Percentiles rank a stretch among this genome's conserved stretches.
Evolutionary conservation across 257 asterid species (phyloP).

Genomic region (Ophiorrhiza pumila): DNA sequence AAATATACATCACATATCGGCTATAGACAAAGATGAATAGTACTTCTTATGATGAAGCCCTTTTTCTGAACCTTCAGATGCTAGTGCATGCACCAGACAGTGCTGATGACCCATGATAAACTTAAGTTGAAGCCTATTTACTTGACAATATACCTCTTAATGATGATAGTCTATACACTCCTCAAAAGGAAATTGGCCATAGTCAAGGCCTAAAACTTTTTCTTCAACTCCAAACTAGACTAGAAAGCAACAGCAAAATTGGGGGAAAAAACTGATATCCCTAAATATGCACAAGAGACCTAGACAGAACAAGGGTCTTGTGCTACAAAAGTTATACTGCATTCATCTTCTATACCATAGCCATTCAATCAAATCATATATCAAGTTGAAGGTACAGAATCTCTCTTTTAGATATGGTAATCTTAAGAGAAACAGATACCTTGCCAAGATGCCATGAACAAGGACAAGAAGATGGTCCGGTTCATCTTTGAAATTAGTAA

Average conservation of each 20-base stretch:
- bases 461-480: slow-evolving; percentile 96
- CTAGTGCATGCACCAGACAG: neutral
- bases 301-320: neutral
- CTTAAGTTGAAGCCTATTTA: neutral
- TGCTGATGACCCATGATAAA: neutral
- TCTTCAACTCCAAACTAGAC: neutral
- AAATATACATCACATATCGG: neutral
- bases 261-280: too few relatives aligned
- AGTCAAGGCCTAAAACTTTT: neutral
- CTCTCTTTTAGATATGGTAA: neutral
- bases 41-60: neutral
- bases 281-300: neutral
- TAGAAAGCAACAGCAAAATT: neutral
- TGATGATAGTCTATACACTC: neutral
- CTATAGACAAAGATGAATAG: neutral
- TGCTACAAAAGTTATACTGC: neutral
- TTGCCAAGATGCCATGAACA: slow-evolving; percentile 91
- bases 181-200: neutral
- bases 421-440: slow-evolving; percentile 32
- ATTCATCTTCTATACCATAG: neutral
- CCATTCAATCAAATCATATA: neutral
- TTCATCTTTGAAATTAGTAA: slow-evolving; percentile 40
- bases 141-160: neutral
- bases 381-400: neutral
- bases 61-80: neutral